phyloP scores from a whole-genome alignment of 805 yeast species.

The Ogataea ramenticola region DNA sequence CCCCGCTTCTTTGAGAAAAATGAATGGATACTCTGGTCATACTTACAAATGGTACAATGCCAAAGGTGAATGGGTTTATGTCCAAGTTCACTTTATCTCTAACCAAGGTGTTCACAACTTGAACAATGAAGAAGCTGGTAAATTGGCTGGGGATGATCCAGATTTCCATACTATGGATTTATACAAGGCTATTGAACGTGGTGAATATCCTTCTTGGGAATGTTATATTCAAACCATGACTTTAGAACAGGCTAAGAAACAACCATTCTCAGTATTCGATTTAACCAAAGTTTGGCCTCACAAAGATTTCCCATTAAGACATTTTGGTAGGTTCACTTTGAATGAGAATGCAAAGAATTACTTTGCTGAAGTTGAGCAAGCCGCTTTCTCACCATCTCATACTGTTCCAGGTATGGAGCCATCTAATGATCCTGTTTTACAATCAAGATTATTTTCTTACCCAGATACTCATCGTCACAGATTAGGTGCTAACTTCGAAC shows the following conservation, averaged over 20 bases:
- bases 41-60: constrained; percentile 74
- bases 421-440: constrained; percentile 78
- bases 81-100: constrained; percentile 65
- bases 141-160: constrained; percentile 68
- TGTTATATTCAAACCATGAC: constrained; percentile 84
- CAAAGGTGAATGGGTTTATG: constrained; percentile 71
- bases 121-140: constrained; percentile 61
- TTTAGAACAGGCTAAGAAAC: constrained; percentile 64
- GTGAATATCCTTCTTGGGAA: constrained; percentile 80
- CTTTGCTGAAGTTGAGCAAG: constrained; percentile 84
- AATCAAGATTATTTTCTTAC: constrained; percentile 74
- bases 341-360: constrained; percentile 82
- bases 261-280: constrained; percentile 80
- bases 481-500: constrained; percentile 68
- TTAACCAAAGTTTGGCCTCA: constrained; percentile 93
- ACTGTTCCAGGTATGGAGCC: constrained; percentile 81
- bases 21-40: constrained; percentile 84
- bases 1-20: constrained; percentile 64
- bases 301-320: constrained; percentile 75
- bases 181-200: constrained; percentile 69
- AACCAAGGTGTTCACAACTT: constrained; percentile 49
- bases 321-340: constrained; percentile 71
- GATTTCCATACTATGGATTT: constrained; percentile 78
- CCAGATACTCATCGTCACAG: constrained; percentile 85
- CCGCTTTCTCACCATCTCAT: constrained; percentile 80